Conservation (phyloP, 495 filamentous ascomycete species). For the Parmelia sp. region DNA sequence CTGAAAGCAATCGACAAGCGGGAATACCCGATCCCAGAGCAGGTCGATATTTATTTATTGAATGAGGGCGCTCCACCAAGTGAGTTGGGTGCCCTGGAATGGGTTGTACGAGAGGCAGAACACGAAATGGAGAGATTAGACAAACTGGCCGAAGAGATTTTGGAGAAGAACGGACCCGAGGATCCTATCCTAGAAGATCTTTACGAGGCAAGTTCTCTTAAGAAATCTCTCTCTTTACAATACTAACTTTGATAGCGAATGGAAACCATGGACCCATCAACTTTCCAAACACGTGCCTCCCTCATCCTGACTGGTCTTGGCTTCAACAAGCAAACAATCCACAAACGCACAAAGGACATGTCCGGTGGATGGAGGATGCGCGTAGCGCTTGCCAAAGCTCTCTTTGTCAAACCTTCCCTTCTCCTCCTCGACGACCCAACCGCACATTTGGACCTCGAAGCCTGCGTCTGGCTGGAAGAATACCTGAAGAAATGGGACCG, state of each 20-base stretch:
- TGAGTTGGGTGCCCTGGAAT: constrained; percentile 86
- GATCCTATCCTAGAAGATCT: constrained; percentile 86
- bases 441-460: constrained; percentile 98
- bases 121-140: constrained; percentile 87
- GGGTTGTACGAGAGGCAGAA: constrained; percentile 95
- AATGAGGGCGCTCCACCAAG: constrained; percentile 94
- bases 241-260: constrained; percentile 64
- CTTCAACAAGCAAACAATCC: constrained; percentile 94
- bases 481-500: constrained; percentile 99
- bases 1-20: constrained; percentile 90
- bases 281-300: constrained; percentile 93
- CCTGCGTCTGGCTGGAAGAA: constrained; percentile 99
- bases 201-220: constrained; percentile 69
- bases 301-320: constrained; percentile 97
- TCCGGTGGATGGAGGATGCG: constrained; percentile 99
- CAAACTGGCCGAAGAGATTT: constrained; percentile 76
- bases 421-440: constrained; percentile 97
- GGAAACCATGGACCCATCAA: constrained; percentile 99
- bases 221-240: constrained; percentile 8
- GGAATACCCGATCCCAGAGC: constrained; percentile 93
- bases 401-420: constrained; percentile 96
- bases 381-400: constrained; percentile 92
- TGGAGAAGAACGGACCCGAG: constrained; percentile 88
- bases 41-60: constrained; percentile 96
- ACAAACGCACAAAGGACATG: constrained; percentile 99